Base-by-base conservation (phyloP, 805 yeast species). In the Monosporozyma siamensis region DNA sequence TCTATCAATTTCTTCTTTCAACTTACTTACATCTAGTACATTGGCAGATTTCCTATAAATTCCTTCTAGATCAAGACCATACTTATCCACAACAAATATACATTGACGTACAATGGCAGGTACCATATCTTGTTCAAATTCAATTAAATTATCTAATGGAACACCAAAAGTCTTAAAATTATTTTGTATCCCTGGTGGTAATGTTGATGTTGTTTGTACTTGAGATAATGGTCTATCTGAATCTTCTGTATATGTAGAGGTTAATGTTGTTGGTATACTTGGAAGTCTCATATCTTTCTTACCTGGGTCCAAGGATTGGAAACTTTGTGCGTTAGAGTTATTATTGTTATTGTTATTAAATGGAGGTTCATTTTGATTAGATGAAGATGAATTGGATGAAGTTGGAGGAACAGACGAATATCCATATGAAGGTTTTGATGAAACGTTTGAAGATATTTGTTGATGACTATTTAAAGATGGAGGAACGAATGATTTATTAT, bases 21-120 rank as follows among this genome's bases (percentile, higher is more conserved):
- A 66, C 46, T 79, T 83, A 50, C 81, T 82, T 10, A 92, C 80
- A 32, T 83, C 81, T 6, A 79, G 62, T 34, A 75, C 77, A 59
- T 82, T 85, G 0, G 96, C 96, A 41, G 84, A 79, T 26, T 86
- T 78, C 44, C 97, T 71, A 61, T 92, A 92, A 27, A 92, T 80
- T 0, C 97, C 97, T 58, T 88, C 97, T 26, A 84, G 68, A 40
- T 85, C 81, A 30, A 82, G 60, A 1, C 99, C 99, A 58, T 82
- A 80, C 32, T 71, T 72, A 56, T 92, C 97, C 27, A 92, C 79
- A 6, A 89, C 81, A 48, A 80, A 81, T 40, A 90, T 83, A 69
- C 97, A 89, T 56, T 81, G 85, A 48, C 81, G 80, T 9, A 92
- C 98, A 39, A 92, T 75, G 14, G 82, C 72, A 1, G 99, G 99